These are phyloP conservation scores for Zasmidium angulare DNA, from an alignment of 2,329 filamentous ascomycete species.

Conservation along the genomic window DNA sequence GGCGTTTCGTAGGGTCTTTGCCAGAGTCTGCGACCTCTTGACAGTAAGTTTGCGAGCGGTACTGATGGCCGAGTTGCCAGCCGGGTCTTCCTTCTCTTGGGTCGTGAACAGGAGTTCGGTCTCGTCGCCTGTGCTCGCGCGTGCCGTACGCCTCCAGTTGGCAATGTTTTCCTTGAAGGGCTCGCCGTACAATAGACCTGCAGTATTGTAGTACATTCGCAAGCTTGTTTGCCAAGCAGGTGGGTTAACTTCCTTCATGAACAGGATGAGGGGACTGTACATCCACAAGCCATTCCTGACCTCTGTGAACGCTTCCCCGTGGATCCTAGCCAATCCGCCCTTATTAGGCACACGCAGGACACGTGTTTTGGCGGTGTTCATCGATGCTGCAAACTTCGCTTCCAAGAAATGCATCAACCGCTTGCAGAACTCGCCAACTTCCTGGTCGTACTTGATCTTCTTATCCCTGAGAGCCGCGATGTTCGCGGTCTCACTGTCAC, in stretches of 20 bases:
- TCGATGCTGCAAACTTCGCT: conserved; percentile 73
- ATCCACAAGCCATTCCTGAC: conserved; percentile 78
- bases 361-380: conserved; percentile 52
- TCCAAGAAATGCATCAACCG: conserved; percentile 80
- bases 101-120: conserved; percentile 74
- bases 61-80: conserved; percentile 61
- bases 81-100: conserved; percentile 75
- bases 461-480: conserved; percentile 96
- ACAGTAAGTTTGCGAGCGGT: conserved; percentile 89
- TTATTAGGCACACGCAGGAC: conserved; percentile 36
- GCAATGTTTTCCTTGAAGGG: conserved; percentile 77
- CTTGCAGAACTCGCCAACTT: conserved; percentile 74
- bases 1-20: conserved; percentile 68
- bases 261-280: conserved; percentile 84
- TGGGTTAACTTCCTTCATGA: conserved; percentile 79
- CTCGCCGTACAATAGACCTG: conserved; percentile 73
- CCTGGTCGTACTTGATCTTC: conserved; percentile 80
- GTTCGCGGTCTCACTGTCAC: conserved; percentile 70
- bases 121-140: conserved; percentile 33
- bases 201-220: conserved; percentile 75
- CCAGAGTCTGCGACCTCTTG: conserved; percentile 86
- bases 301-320: conserved; percentile 66
- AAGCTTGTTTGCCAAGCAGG: conserved; percentile 79
- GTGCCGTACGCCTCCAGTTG: conserved; percentile 61
- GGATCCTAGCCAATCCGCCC: conserved; percentile 55